These are phyloP conservation scores for Aquilaria yunnanensis DNA, from an alignment of 345 rosid species.

Conservation along the genomic window DNA sequence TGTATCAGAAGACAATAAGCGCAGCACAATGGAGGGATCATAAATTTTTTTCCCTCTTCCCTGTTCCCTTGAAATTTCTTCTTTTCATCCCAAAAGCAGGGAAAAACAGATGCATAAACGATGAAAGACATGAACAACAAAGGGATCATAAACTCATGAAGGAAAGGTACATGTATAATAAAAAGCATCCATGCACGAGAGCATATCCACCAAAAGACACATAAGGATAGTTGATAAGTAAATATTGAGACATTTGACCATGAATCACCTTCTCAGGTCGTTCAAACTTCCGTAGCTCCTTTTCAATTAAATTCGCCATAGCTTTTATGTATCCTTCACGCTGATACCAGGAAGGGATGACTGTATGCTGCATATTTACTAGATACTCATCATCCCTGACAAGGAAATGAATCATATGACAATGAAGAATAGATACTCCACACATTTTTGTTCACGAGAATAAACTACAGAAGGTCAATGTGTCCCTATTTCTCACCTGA, in stretches of 20 bases:
- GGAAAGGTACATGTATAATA: not conserved
- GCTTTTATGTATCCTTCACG: conserved; percentile 95
- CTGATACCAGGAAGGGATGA: conserved; percentile 99
- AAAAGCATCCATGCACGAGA: not conserved
- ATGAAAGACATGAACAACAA: not conserved
- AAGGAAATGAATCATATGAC: conserved; percentile 19
- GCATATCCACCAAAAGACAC: conserved; percentile 5
- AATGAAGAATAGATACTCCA: conserved; percentile 7
- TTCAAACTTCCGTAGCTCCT: conserved; percentile 64
- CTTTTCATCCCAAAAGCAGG: too few species aligned
- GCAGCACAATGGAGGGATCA: too few species aligned
- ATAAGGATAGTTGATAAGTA: not conserved
- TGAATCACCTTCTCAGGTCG: conserved; percentile 56
- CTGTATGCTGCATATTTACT: conserved; percentile 97
- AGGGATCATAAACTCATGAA: not conserved
- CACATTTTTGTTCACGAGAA: conserved; percentile 1
- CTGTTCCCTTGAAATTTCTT: too few species aligned
- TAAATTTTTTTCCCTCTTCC: too few species aligned
- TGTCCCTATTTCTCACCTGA: conserved; percentile 44
- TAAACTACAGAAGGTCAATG: conserved; percentile 5
- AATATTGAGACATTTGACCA: not conserved
- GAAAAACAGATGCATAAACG: too few species aligned
- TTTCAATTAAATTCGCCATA: conserved; percentile 75
- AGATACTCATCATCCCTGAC: conserved; percentile 95
- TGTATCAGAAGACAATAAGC: too few species aligned